Conservation (phyloP, 208 protist species). For the Blastocrithidia nonstop region DNA sequence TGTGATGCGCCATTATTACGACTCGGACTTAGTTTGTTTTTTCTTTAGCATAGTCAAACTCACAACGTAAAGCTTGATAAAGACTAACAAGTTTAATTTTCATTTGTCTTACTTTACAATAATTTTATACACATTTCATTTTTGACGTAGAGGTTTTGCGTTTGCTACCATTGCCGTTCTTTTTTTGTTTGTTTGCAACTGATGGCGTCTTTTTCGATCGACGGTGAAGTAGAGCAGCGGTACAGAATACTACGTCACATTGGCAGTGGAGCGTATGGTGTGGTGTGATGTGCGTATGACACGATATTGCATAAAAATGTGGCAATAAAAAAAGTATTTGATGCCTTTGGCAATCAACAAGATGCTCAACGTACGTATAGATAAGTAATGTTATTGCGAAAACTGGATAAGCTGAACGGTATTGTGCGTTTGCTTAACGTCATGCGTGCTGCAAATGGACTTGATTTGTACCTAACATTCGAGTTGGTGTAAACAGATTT, state of each 20-base stretch:
- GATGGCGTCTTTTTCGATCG: conserved; percentile 21
- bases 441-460: conserved; percentile 91
- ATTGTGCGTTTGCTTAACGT: conserved; percentile 91
- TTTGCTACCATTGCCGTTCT: background rate
- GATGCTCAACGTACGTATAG: conserved; percentile 91
- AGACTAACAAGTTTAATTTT: background rate
- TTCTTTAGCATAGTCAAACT: no score
- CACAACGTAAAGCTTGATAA: no score
- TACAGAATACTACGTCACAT: conserved; percentile 90
- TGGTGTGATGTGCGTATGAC: conserved; percentile 91
- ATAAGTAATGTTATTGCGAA: conserved; percentile 93
- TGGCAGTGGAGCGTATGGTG: conserved; percentile 91
- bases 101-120: background rate
- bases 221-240: conserved; percentile 84
- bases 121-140: conserved; percentile 2
- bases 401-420: conserved; percentile 52
- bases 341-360: conserved; percentile 90
- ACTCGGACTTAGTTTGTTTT: no score
- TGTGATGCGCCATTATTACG: no score
- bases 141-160: background rate
- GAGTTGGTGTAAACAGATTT: conserved; percentile 92
- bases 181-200: background rate
- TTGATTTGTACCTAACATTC: conserved; percentile 96
- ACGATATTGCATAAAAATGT: conserved; percentile 64
- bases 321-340: conserved; percentile 95